Conservation (phyloP, 345 rosid genomes). For the Rhodamnia argentea region DNA sequence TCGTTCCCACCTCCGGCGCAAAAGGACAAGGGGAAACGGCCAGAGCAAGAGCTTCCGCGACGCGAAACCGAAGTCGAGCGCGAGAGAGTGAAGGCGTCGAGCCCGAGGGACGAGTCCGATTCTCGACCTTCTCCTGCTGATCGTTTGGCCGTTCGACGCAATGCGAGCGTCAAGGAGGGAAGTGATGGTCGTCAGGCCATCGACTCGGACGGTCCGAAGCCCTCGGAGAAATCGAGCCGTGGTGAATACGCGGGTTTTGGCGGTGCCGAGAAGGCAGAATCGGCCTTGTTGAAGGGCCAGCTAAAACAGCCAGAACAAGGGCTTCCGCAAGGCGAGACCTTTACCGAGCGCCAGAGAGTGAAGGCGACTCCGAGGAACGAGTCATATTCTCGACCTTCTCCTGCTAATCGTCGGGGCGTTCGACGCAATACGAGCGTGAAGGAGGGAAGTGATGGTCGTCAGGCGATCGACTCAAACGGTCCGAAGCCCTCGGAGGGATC, state of each 20-base stretch:
- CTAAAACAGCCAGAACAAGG: neutral
- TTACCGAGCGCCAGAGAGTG: neutral
- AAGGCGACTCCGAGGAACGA: neutral
- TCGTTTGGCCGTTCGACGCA: neutral
- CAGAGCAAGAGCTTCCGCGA: neutral
- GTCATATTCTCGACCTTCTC: neutral
- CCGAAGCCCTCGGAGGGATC: neutral
- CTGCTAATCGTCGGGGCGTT: neutral
- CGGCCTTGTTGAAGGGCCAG: neutral
- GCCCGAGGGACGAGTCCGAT: neutral
- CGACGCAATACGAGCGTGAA: neutral
- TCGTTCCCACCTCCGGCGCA: neutral
- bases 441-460: neutral
- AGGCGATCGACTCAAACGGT: neutral
- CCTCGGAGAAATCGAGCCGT: neutral
- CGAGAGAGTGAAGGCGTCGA: neutral
- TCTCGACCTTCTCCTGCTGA: neutral
- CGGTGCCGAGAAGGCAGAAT: neutral
- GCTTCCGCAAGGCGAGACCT: neutral
- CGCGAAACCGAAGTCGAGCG: neutral
- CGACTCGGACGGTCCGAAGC: neutral
- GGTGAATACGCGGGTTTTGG: neutral
- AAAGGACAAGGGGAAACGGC: neutral
- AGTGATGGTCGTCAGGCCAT: neutral
- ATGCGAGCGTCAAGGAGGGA: neutral